phyloP scores from a whole-genome alignment of 306 rosid species.

The Prunus salicina region DNA sequence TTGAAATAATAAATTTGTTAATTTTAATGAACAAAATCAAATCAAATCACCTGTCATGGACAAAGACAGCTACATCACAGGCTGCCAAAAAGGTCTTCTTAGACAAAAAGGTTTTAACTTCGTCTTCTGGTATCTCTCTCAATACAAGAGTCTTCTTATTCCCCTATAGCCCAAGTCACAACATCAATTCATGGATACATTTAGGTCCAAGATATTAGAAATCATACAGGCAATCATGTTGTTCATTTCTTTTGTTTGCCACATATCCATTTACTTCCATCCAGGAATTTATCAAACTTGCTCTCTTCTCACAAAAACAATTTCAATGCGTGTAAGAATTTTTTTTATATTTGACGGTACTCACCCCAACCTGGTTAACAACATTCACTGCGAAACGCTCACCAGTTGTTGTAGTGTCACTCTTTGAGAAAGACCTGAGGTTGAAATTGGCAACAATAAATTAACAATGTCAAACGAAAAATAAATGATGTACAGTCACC shows the following conservation, averaged over 20 bases:
- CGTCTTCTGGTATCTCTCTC: constrained; percentile 86
- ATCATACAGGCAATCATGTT: neutral
- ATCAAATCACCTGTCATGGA: constrained; percentile 65
- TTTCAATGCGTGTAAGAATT: neutral
- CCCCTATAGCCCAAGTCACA: constrained; percentile 50
- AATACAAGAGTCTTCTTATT: constrained; percentile 69
- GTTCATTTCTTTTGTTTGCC: neutral
- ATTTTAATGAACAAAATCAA: neutral
- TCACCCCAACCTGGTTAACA: constrained; percentile 67
- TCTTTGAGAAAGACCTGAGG: constrained; percentile 69
- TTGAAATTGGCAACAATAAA: constrained; percentile 17
- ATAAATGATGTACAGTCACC: constrained; percentile 20
- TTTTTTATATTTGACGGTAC: constrained; percentile 20
- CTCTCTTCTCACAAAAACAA: neutral
- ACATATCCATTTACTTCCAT: constrained; percentile 1
- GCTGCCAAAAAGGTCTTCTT: constrained; percentile 70
- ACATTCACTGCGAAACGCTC: constrained; percentile 70
- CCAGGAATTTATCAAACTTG: constrained; percentile 14
- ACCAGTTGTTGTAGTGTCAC: constrained; percentile 43
- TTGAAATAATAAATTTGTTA: neutral
- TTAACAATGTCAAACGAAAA: constrained; percentile 22
- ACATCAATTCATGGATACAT: neutral
- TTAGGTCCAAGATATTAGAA: neutral
- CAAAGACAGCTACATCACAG: constrained; percentile 89
- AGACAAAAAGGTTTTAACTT: constrained; percentile 45